Base-by-base conservation (phyloP, 2,329 filamentous ascomycete genomes). In the Nemania diffusa region DNA sequence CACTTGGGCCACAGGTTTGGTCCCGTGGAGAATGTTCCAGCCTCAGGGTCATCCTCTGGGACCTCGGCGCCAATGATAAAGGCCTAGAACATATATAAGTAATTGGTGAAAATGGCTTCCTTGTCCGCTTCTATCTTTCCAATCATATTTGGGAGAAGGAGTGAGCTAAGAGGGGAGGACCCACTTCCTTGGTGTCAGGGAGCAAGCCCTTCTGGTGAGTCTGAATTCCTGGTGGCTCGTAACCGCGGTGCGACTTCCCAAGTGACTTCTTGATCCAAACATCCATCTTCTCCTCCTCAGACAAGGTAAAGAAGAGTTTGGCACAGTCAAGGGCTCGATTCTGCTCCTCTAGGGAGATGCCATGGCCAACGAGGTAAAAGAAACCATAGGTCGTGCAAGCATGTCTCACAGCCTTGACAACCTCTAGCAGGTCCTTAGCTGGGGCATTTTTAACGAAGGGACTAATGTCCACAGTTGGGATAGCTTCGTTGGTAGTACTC, bases 281-380 rank as follows among this genome's bases (percentile, higher is more conserved):
- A 26, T 75, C 72, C 68, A 74, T 72, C 15, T 72, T 72, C 15
- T 76, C 68, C 48, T 77, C 73, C 60, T 70, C 59, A 2, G 74
- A 68, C 13, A 75, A 67, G 0, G 68, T 69, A 20, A 76, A 77
- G 57, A 77, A 74, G 4, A 63, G 59, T 51, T 58, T 69, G 22
- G 69, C 65, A 56, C 72, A 70, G 42, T 74, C 60, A 13, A 77
- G 58, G 20, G 68, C 71, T 22, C 65, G 40, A 1, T 69, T 57
- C 40, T 74, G 73, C 50, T 71, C 48, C 24, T 69, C 66, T 2
- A 68, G 20, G 27, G 73, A 65, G 24, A 79, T 67, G 5, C 77
- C 77, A 57, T 78, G 77, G 5, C 75, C 76, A 37, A 73, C 70
- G 1, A 76, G 71, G 56, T 77, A 74, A 66, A 79, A 78, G 70